Evolutionary conservation across 2,329 filamentous ascomycete species (phyloP), one percentile per base, ranked within the genome.

Genomic region (Parascedosporium putredinis): DNA sequence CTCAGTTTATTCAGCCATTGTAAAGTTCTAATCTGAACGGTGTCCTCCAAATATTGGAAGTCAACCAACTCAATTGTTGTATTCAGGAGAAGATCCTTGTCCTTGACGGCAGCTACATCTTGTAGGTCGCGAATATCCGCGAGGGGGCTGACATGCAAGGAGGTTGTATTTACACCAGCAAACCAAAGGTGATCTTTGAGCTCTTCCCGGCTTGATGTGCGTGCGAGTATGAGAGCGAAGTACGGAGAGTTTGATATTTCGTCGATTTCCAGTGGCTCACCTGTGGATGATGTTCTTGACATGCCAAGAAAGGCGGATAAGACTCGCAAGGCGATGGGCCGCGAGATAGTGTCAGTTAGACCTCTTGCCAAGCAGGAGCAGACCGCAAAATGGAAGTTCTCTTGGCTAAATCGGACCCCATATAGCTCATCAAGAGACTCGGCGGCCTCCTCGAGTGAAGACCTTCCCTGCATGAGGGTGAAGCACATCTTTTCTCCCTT

Each of bases 371-470:
- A 66, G 54, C 78, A 81, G 14, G 80, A 80, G 56, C 78, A 82
- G 1, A 83, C 74, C 0, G 82, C 81, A 55, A 80, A 81, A 58
- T 85, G 81, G 60, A 86, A 86, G 52, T 75, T 81, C 14, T 84
- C 78, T 5, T 66, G 60, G 27, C 71, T 77, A 57, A 86, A 86
- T 54, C 79, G 77, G 34, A 86, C 74, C 5, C 80, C 81, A 54
- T 83, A 84, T 5, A 76, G 73, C 24, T 83, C 78, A 54, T 86
- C 82, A 3, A 86, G 66, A 5, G 75, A 72, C 16, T 77, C 60
- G 3, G 79, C 76, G 5, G 79, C 79, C 49, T 84, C 78, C 53
- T 83, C 79, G 2, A 85, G 67, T 45, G 77, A 76, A 2, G 62
- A 57, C 20, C 81, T 72, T 8, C 81, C 81, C 58, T 83, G 78